Evolutionary conservation across 257 asterid species (phyloP).

Genomic region (Fraxinus cuspidata): DNA sequence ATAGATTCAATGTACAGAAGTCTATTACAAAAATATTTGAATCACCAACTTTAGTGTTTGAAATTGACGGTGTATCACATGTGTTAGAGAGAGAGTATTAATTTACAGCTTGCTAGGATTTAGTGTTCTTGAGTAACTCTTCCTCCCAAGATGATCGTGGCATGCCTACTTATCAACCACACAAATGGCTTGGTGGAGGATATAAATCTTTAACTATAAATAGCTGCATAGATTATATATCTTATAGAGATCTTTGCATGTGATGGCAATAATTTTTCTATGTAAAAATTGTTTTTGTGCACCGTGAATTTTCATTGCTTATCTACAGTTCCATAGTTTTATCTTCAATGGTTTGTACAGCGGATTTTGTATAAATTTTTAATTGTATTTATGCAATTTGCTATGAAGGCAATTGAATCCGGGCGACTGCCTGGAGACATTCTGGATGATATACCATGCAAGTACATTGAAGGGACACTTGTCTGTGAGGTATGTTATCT

Average conservation of each 20-base stretch:
- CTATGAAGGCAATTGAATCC: slow-evolving; percentile 83
- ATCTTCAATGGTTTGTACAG: not conserved
- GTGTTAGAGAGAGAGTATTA: not conserved
- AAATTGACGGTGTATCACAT: not conserved
- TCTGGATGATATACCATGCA: slow-evolving; percentile 91
- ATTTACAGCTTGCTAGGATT: not conserved
- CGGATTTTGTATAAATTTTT: slow-evolving; percentile 3
- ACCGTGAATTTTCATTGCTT: not conserved
- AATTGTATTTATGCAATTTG: slow-evolving; percentile 23
- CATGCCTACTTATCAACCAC: not conserved
- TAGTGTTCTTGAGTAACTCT: not conserved
- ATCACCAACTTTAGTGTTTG: not conserved
- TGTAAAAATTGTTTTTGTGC: not conserved
- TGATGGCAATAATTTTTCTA: not conserved
- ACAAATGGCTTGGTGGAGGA: not conserved
- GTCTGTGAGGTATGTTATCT: slow-evolving; percentile 74
- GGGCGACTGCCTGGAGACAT: slow-evolving; percentile 90
- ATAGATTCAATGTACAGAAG: not conserved
- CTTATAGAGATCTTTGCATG: not conserved
- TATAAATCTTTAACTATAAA: not conserved
- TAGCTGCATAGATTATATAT: not conserved
- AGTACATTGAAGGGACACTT: slow-evolving; percentile 70
- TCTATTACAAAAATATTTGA: not conserved
- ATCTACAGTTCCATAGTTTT: not conserved
- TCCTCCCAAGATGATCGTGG: not conserved